These are phyloP conservation scores for Phytophthora rubi DNA, from an alignment of 352 stramenopile species.

Conservation along the genomic window DNA sequence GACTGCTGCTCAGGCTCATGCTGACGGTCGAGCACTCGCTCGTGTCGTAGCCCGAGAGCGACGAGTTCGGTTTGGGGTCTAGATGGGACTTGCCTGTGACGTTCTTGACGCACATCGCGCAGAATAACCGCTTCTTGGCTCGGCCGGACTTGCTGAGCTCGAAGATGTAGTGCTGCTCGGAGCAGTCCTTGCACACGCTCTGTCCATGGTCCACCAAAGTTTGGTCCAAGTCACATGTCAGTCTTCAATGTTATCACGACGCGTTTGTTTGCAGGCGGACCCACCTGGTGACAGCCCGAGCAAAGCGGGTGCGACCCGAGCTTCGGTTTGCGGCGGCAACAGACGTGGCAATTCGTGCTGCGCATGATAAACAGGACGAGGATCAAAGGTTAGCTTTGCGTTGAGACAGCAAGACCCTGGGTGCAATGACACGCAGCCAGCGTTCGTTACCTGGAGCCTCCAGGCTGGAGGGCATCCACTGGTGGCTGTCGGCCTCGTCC, in stretches of 20 bases:
- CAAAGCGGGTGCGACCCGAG: conserved; percentile 36
- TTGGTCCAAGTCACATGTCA: not conserved
- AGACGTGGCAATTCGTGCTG: conserved; percentile 47
- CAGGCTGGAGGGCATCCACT: conserved; percentile 36
- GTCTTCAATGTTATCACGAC: not conserved
- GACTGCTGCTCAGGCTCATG: conserved; percentile 26
- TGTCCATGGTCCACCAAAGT: conserved; percentile 16
- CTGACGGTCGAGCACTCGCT: conserved; percentile 23
- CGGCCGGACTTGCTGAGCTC: conserved; percentile 29
- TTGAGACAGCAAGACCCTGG: not conserved
- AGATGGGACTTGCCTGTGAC: conserved; percentile 24
- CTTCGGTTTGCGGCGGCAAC: conserved; percentile 27
- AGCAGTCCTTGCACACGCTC: conserved; percentile 51
- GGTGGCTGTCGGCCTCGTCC: conserved; percentile 34
- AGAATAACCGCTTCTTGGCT: conserved; percentile 40
- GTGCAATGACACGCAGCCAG: conserved; percentile 28
- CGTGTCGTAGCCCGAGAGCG: conserved; percentile 7
- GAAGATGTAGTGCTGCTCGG: conserved; percentile 38
- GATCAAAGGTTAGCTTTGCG: conserved; percentile 10
- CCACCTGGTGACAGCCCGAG: conserved; percentile 44
- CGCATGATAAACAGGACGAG: conserved; percentile 14
- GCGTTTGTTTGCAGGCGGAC: not conserved
- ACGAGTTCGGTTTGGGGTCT: not conserved
- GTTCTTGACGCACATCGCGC: conserved; percentile 38
- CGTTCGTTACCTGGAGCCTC: conserved; percentile 23